A percentile compares a stretch with the other conserved stretches of the same genome.
Conservation (phyloP, 345 rosid species). For the Arabidopsis thaliana region DNA sequence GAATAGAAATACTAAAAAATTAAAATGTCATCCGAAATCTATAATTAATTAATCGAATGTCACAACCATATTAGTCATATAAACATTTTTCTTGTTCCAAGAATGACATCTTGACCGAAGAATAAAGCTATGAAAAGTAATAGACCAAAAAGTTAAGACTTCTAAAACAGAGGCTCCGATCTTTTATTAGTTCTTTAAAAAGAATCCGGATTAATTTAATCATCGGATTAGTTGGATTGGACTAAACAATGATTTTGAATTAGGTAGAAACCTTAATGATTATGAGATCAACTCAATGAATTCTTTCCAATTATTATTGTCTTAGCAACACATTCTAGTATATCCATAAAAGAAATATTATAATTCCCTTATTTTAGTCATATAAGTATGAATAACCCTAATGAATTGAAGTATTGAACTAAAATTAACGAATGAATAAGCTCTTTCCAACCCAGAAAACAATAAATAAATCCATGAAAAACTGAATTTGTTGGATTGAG, state of each 20-base stretch:
- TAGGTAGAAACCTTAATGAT: slow-evolving; percentile 10
- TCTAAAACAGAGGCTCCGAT: neutral
- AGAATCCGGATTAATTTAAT: neutral
- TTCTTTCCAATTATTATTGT: no score
- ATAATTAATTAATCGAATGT: neutral
- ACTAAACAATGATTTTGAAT: slow-evolving; percentile 15
- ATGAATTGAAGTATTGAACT: neutral
- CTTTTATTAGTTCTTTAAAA: neutral
- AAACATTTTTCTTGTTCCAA: no score
- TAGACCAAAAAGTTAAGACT: neutral
- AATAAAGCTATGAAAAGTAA: neutral
- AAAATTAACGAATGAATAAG: neutral
- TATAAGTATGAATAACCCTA: neutral
- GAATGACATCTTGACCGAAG: no score
- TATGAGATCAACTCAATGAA: neutral
- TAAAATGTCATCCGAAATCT: neutral
- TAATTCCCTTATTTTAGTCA: neutral
- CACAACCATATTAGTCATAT: no score
- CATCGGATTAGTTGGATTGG: slow-evolving; percentile 18
- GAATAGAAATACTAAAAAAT: neutral
- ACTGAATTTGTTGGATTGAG: neutral
- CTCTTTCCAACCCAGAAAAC: neutral
- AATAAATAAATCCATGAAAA: neutral
- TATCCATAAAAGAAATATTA: no score
- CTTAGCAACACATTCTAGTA: no score